Percentiles rank a stretch among this genome's conserved stretches.
Evolutionary conservation across 768 basidiomycete genomes (phyloP).

Genomic region (Crassisporium funariophilum): DNA sequence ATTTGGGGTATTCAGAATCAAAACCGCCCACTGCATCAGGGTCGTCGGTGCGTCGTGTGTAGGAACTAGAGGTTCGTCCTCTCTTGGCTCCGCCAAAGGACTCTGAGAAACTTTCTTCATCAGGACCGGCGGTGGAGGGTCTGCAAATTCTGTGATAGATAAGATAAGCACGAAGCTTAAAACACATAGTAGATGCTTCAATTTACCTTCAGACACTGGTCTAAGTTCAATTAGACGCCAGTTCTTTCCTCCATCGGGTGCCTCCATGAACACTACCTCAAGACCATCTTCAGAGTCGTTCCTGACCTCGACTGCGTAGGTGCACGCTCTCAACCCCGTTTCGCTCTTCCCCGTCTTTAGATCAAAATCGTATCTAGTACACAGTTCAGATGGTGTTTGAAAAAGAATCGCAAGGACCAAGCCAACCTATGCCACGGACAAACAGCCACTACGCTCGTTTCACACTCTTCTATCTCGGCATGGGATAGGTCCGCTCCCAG

Average conservation of each 20-base stretch:
- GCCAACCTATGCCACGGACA: slow-evolving; percentile 76
- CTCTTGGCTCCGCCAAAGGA: slow-evolving; percentile 10
- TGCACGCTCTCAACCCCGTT: slow-evolving; percentile 69
- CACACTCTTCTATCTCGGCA: slow-evolving; percentile 76
- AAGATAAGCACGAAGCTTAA: background rate
- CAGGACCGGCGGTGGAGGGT: slow-evolving; percentile 51
- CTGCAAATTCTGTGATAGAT: slow-evolving; percentile 56
- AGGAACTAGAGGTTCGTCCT: slow-evolving; percentile 54
- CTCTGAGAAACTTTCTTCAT: slow-evolving; percentile 5
- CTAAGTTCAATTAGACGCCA: slow-evolving; percentile 71
- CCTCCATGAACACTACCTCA: slow-evolving; percentile 60
- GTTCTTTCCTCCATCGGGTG: slow-evolving; percentile 50
- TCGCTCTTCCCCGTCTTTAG: slow-evolving; percentile 70
- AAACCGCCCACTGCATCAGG: slow-evolving; percentile 75
- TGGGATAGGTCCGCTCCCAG: slow-evolving; percentile 80
- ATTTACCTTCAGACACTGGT: slow-evolving; percentile 71
- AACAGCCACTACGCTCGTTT: slow-evolving; percentile 60
- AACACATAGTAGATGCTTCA: background rate
- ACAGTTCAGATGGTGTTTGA: background rate
- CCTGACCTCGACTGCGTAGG: slow-evolving; percentile 59
- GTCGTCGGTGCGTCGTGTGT: slow-evolving; percentile 54
- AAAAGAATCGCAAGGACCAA: background rate
- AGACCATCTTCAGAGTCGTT: slow-evolving; percentile 35
- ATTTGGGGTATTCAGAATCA: slow-evolving; percentile 75
- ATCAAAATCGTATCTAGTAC: slow-evolving; percentile 70